Evolutionary conservation across 2,329 filamentous ascomycete genomes (phyloP).

Genomic region (Alternaria triticimaculans): DNA sequence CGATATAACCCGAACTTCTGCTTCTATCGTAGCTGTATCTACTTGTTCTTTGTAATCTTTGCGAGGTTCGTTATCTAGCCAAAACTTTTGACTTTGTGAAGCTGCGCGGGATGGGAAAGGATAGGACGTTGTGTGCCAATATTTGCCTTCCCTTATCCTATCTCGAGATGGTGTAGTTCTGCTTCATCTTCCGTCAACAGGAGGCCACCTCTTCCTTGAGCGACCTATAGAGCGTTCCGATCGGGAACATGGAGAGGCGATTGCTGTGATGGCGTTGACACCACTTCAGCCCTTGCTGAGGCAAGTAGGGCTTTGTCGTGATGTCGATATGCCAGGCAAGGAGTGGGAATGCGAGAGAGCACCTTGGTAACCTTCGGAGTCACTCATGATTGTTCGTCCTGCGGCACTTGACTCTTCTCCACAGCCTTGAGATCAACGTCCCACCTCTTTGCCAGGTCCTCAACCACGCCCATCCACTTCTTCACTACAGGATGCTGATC

Average conservation of each 20-base stretch:
- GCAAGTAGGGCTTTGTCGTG: neutral
- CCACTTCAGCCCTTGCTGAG: neutral
- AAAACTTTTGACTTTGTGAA: neutral
- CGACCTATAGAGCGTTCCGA: neutral
- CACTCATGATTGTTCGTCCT: slow-evolving; percentile 40
- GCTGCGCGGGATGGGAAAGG: neutral
- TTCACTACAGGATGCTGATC: slow-evolving; percentile 70
- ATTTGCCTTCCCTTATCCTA: neutral
- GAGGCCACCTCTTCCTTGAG: neutral
- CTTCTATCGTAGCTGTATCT: neutral
- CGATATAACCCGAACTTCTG: neutral
- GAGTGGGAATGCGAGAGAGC: neutral
- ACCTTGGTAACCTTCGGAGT: neutral
- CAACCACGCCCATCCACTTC: slow-evolving; percentile 64
- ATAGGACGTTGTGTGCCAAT: neutral
- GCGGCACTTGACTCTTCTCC: slow-evolving; percentile 44
- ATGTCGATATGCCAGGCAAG: neutral
- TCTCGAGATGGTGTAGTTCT: neutral
- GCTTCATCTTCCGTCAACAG: neutral
- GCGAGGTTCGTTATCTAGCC: neutral
- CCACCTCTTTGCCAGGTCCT: slow-evolving; percentile 52
- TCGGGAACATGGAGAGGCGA: neutral
- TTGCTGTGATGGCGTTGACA: neutral
- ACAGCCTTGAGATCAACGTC: slow-evolving; percentile 48
- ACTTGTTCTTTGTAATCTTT: neutral